phyloP scores from a whole-genome alignment of 2,329 filamentous ascomycete genomes.

The Mycosphaerella sp. region DNA sequence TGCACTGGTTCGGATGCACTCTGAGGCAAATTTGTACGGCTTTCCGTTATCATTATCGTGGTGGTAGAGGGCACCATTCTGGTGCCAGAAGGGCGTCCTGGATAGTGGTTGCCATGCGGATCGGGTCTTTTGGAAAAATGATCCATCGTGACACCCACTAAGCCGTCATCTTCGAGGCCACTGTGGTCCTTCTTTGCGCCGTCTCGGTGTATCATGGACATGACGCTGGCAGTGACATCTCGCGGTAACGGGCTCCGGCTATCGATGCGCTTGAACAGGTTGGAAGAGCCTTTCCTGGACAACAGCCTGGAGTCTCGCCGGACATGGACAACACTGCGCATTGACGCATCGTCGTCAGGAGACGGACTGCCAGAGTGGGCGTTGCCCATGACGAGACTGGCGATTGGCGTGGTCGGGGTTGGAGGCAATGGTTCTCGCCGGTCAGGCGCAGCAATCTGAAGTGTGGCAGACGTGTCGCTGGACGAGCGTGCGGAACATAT shows the following conservation, averaged over 20 bases:
- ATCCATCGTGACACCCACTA: conserved; percentile 13
- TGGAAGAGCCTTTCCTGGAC: conserved; percentile 29
- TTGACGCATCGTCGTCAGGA: conserved; percentile 21
- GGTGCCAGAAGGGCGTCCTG: conserved; percentile 7
- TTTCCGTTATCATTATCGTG: conserved; percentile 23
- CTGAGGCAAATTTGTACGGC: conserved; percentile 18
- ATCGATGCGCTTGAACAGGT: conserved; percentile 31
- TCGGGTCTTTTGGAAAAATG: conserved; percentile 20
- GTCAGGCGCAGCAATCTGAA: conserved; percentile 21
- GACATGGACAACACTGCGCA: conserved; percentile 21
- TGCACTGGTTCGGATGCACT: conserved; percentile 28
- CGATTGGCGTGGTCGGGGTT: conserved; percentile 18
- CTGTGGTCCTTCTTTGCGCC: conserved; percentile 18
- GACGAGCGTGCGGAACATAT: conserved; percentile 21
- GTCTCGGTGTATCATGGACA: conserved; percentile 20
- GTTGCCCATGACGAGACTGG: conserved; percentile 27
- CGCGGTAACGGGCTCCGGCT: conserved; percentile 23
- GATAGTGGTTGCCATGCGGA: conserved; percentile 13
- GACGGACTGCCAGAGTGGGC: conserved; percentile 22
- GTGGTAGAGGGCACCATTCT: conserved; percentile 23
- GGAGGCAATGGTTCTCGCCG: conserved; percentile 20
- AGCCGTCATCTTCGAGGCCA: conserved; percentile 8
- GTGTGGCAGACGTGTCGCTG: conserved; percentile 13
- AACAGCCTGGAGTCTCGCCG: conserved; percentile 20
- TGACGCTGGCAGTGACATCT: conserved; percentile 23